Conservation (phyloP, 176 grass and related monocot species). For the Ampelocalamus luodianensis region DNA sequence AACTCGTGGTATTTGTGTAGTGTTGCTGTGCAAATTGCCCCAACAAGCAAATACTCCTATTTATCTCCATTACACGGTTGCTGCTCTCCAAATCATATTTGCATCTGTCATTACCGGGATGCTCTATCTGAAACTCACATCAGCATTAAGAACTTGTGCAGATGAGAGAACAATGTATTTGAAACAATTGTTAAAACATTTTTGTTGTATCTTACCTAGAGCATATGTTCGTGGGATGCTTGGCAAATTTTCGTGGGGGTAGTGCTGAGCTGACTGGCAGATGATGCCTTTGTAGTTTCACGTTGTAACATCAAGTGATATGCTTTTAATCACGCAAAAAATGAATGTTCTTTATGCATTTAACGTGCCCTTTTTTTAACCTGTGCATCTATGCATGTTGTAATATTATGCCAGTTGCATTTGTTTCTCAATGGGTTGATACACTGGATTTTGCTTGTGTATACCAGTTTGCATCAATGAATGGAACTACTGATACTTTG, state of each 20-base stretch:
- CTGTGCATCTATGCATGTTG: not conserved
- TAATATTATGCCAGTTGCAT: not conserved
- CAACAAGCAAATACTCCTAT: not conserved
- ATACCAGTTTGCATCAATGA: not conserved
- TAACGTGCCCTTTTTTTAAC: too few relatives aligned
- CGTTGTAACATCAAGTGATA: constrained; percentile 31
- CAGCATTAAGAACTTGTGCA: constrained; percentile 15
- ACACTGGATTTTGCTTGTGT: not conserved
- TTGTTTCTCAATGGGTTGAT: not conserved
- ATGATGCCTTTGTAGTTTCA: constrained; percentile 1
- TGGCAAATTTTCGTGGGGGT: not conserved
- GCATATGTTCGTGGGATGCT: constrained; percentile 23
- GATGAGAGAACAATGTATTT: constrained; percentile 33
- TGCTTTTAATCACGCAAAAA: not conserved
- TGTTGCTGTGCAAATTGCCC: not conserved
- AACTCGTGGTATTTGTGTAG: too few relatives aligned
- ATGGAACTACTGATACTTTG: not conserved
- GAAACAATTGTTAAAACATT: constrained; percentile 22
- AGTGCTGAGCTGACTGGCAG: constrained; percentile 14
- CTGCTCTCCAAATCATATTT: not conserved
- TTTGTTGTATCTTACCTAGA: constrained; percentile 39
- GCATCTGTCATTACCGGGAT: constrained; percentile 17
- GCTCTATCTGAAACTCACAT: constrained; percentile 16
- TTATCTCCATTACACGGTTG: constrained; percentile 5
- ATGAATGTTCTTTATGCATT: not conserved